Conservation (phyloP, 2,329 filamentous ascomycete species). For the Verticillium tricorpus region DNA sequence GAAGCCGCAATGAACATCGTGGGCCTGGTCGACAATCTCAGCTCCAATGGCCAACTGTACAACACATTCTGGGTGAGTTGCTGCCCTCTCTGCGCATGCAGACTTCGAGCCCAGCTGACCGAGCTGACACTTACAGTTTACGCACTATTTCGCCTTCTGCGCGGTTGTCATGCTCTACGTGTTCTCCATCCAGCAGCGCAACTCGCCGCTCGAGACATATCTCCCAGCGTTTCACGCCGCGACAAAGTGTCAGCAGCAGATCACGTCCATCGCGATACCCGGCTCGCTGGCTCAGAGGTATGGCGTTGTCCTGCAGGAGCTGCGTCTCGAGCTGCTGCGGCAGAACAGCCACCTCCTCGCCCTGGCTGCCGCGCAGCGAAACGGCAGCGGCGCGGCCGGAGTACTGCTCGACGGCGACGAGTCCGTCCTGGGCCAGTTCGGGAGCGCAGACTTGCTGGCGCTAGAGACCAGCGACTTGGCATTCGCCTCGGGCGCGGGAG, state of each 20-base stretch:
- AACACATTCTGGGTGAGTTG: slow-evolving; percentile 36
- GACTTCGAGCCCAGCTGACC: not conserved
- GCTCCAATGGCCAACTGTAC: slow-evolving; percentile 27
- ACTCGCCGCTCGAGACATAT: slow-evolving; percentile 19
- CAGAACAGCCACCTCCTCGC: slow-evolving; percentile 15
- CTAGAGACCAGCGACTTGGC: not conserved
- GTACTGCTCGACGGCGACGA: not conserved
- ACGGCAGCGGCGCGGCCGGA: not conserved
- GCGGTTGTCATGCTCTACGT: slow-evolving; percentile 40
- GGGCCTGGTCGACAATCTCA: slow-evolving; percentile 31
- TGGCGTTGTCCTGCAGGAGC: slow-evolving; percentile 33
- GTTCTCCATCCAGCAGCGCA: slow-evolving; percentile 32
- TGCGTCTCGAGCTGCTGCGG: slow-evolving; percentile 19
- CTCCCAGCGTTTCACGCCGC: slow-evolving; percentile 28
- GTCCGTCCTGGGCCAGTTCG: not conserved
- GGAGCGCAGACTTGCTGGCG: not conserved
- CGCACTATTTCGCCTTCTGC: slow-evolving; percentile 38
- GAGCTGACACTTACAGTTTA: slow-evolving; percentile 18
- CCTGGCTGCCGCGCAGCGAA: not conserved
- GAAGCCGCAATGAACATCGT: slow-evolving; percentile 32
- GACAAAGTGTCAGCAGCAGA: slow-evolving; percentile 31
- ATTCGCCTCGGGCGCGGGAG: not conserved
- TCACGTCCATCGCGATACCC: slow-evolving; percentile 27
- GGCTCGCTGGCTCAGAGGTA: slow-evolving; percentile 36
- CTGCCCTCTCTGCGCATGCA: too few species aligned